Evolutionary conservation across 805 yeast species (phyloP), one percentile per base, ranked within the genome.

Genomic region (Candida coleopterorum): DNA sequence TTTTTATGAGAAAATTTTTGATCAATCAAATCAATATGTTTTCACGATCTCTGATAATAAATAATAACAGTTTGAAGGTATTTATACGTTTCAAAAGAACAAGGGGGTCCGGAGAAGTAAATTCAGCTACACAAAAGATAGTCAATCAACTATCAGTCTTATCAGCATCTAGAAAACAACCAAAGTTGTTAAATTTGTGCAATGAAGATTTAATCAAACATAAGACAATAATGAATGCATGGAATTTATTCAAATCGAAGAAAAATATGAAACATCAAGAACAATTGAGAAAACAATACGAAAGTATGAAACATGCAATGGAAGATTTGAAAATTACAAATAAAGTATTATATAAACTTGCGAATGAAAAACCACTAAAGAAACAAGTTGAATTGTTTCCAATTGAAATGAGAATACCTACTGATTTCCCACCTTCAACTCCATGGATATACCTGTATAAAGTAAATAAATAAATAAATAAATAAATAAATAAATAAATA

Each of bases 151-250:
- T 90, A 44, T 81, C 94, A 27, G 95, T 90, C 16, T 58, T 89
- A 48, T 78, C 93, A 9, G 96, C 95, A 6, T 75, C 83, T 40
- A 80, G 88, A 66, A 90, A 88, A 60, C 89, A 81, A 60, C 98
- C 98, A 31, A 77, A 79, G 48, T 65, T 86, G 49, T 60, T 93
- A 44, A 85, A 81, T 50, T 65, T 88, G 23, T 73, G 81, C 47
- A 67, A 73, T 18, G 97, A 89, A 58, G 97, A 93, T 55, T 69
- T 81, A 39, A 71, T 90, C 44, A 85, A 93, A 52, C 97, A 90
- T 56, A 75, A 78, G 45, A 77, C 88, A 9, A 81, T 93, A 38
- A 77, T 76, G 48, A 79, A 75, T 38, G 96, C 96, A 6, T 93
- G 97, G 96, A 62, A 75, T 6, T 48, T 76, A 11, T 68, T 72